Evolutionary conservation across 345 rosid species (phyloP), one percentile per base, ranked within the genome.

Genomic region (Sisymbrium altissimum): DNA sequence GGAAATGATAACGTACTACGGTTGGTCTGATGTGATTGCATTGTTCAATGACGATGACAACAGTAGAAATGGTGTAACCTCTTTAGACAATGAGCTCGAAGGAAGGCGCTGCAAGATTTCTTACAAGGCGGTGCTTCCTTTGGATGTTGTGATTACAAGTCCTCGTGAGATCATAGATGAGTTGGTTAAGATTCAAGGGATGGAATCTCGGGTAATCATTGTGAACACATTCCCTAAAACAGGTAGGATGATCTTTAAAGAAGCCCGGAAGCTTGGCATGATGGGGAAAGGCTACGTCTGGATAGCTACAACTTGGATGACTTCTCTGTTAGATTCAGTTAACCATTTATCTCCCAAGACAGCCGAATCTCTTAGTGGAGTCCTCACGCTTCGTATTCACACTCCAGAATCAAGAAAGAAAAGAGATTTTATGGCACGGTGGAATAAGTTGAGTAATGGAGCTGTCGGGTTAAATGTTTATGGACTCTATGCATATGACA

Each of bases 301-400:
- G 98, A 87, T 94, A 63, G 89, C 88, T 38, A 81, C 93, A 15
- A 70, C 90, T 35, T 94, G 98, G 98, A 68, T 94, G 33, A 85
- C 95, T 59, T 83, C 89, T 53, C 75, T 91, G 54, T 77, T 94
- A 32, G 98, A 94, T 80, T 91, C 97, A 4, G 40, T 2, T 57
- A 66, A 83, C 0, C 68, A 81, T 0, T 74, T 82, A 64, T 35
- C 85, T 61, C 35, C 79, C 8, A 62, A 78, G 43, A 72, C 38
- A 41, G 73, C 71, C 2, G 68, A 72, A 27, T 82, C 89, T 17
- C 40, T 86, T 66, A 81, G 53, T 49, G 97, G 98, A 74, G 95
- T 65, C 61, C 78, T 94, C 29, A 83, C 89, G 2, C 88, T 94
- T 66, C 91, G 97, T 4, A 86, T 85, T 4, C 96, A 88, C 79